Conservation (phyloP, 176 grass and related monocot species). For the Tillandsia leiboldiana region DNA sequence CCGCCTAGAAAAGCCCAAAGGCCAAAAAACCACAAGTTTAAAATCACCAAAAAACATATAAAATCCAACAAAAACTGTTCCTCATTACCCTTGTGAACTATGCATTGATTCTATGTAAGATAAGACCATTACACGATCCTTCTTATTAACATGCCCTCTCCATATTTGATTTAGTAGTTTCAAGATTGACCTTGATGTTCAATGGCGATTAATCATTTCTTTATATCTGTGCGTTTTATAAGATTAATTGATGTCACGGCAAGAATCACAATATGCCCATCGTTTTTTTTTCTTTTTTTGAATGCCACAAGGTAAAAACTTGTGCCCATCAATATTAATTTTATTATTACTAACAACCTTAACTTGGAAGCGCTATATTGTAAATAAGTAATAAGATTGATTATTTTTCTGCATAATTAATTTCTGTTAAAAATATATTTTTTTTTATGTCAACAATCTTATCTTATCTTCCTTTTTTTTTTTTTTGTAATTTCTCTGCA, state of each 20-base stretch:
- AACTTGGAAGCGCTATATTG: background rate
- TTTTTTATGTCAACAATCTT: constrained; percentile 3
- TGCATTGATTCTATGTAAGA: background rate
- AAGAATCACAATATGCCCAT: too few species aligned
- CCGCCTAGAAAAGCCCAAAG: too few species aligned
- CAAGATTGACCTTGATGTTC: background rate
- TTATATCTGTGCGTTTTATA: background rate
- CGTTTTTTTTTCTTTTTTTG: too few species aligned
- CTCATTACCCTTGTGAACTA: background rate
- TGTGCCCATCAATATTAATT: constrained; percentile 3
- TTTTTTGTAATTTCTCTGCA: constrained; percentile 17
- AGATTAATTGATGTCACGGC: too few species aligned
- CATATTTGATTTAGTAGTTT: background rate
- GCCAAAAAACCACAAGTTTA: too few species aligned
- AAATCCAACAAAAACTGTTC: too few species aligned
- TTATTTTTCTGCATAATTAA: background rate
- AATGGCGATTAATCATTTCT: background rate
- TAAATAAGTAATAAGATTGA: background rate
- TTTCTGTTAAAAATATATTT: background rate
- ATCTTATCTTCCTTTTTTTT: background rate
- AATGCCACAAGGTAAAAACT: too few species aligned
- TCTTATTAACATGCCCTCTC: background rate
- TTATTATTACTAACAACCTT: background rate
- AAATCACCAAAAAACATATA: too few species aligned
- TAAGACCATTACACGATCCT: background rate